A percentile compares a stretch with the other conserved stretches of the same genome.
These are phyloP conservation scores for Flaveria ramosissima DNA, from an alignment of 129 eudicot genomes.

Conservation along the genomic window DNA sequence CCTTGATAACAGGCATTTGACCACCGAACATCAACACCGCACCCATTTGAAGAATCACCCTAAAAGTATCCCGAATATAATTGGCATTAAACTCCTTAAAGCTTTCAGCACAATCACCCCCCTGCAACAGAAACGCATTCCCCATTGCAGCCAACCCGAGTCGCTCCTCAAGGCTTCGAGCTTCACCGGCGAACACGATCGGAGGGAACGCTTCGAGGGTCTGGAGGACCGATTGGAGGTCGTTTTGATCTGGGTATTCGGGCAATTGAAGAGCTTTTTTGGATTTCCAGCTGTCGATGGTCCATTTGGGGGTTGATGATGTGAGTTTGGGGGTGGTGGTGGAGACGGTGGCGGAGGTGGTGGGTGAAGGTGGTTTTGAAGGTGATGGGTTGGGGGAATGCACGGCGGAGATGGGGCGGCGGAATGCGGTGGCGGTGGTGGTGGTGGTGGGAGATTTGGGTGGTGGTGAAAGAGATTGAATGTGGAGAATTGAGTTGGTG, in stretches of 20 bases:
- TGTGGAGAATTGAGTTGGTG: constrained; percentile 2
- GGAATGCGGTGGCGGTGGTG: neutral
- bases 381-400: neutral
- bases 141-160: neutral
- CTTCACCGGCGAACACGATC: constrained; percentile 7
- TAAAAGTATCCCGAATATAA: constrained; percentile 3
- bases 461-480: constrained; percentile 12
- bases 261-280: neutral
- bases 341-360: neutral
- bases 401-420: neutral
- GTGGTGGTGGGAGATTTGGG: constrained; percentile 3
- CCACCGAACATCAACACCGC: constrained; percentile 11
- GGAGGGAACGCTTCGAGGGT: constrained; percentile 1
- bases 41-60: constrained; percentile 7
- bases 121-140: constrained; percentile 2
- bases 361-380: neutral
- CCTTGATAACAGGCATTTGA: constrained; percentile 9
- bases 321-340: constrained; percentile 2
- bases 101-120: constrained; percentile 3
- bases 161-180: neutral
- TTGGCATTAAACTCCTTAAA: constrained; percentile 8
- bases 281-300: neutral
- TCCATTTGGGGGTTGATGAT: neutral
- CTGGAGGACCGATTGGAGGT: neutral
- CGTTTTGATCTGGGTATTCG: neutral